Base-by-base conservation (phyloP, 441 rosid species). In the Erodium moschatum region DNA sequence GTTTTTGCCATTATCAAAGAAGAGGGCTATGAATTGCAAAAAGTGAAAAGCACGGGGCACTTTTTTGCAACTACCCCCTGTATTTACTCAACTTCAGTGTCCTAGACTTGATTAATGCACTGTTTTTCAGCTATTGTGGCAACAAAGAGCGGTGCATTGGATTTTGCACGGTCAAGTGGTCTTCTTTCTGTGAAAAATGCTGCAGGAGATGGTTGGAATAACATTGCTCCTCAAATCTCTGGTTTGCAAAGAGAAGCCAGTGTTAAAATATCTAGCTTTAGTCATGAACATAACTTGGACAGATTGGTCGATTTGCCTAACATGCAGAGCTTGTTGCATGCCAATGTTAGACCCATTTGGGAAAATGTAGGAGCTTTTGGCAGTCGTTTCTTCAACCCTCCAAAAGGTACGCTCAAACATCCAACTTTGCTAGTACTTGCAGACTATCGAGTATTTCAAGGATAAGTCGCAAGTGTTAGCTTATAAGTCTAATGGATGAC, bases 221-320 rank as follows among this genome's bases (percentile, higher is more conserved):
- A 52, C 64, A 11, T 84, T 75, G 78, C 76, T 58, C 81, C 86
- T 67, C 75, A 63, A 18, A 19, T 87, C 48, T 72, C 75, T 40
- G 77, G 68, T 33, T 72, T 84, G 52, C 87, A 76, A 67, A 85
- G 81, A 68, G 86, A 86, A 73, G 80, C 87, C 65, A 70, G 66
- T 67, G 83, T 74, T 77, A 85, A 79, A 67, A 73, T 82, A 20
- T 76, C 84, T 21, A 72, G 72, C 71, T 79, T 81, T 67, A 78
- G 71, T 35, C 73, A 74, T 70, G 78, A 78, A 13, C 71, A 78
- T 73, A 74, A 73, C 69, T 70, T 75, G 52, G 73, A 76, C 38
- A 71, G 72, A 27, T 72, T 74, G 70, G 42, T 70, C 61, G 65
- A 73, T 76, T 38, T 66, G 6, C 21, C 71, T 67, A 84, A 81